Base-by-base conservation (phyloP, 176 grass and related monocot genomes). In the Lolium rigidum region DNA sequence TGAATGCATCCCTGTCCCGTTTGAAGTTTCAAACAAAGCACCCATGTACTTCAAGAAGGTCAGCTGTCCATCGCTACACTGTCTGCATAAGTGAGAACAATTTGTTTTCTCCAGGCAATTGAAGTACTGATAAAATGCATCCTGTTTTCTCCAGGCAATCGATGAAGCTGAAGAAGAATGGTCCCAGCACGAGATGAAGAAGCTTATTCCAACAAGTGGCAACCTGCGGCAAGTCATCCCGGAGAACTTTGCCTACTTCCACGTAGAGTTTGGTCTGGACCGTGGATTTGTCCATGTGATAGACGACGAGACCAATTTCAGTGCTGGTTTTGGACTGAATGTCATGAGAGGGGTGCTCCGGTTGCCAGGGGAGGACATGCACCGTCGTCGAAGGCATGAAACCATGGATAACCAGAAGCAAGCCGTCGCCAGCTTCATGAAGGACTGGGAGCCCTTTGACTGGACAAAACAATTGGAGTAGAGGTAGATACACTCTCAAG, bases 1-100 rank as follows among this genome's bases (percentile, higher is more conserved):
- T 64, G 97, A 99, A 50, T 99, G 94, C 49, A 96, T 99, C 67
- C 97, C 94, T 80, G 78, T 99, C 71, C 94, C 94, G 18, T 59
- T 14, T 70, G 77, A 92, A 81, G 86, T 95, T 47, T 92, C 94
- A 31, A 92, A 88, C 74, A 77, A 92, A 20, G 92, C 94, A 1
- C 97, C 97, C 44, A 96, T 99, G 92, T 99, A 96, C 82, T 99
- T 99, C 47, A 99, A 95, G 88, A 99, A 99, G 94, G 97, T 95
- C 4, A 49, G 74, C 20, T 76, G 39, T 43, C 35, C 77, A n/a
- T n/a, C n/a, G n/a, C n/a, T n/a, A n/a, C 41, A 43, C 41, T 43
- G 41, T 59, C 28, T 90, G 47, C 24, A 2, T 68, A 4, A 85
- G 0, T 58, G 51, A 59, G n/a, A 86, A 70, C 17, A 76, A 58